Percentiles rank a stretch among this genome's conserved stretches.
These are phyloP conservation scores for Cladosporium phlei DNA, from an alignment of 2,329 filamentous ascomycete species.

Conservation along the genomic window DNA sequence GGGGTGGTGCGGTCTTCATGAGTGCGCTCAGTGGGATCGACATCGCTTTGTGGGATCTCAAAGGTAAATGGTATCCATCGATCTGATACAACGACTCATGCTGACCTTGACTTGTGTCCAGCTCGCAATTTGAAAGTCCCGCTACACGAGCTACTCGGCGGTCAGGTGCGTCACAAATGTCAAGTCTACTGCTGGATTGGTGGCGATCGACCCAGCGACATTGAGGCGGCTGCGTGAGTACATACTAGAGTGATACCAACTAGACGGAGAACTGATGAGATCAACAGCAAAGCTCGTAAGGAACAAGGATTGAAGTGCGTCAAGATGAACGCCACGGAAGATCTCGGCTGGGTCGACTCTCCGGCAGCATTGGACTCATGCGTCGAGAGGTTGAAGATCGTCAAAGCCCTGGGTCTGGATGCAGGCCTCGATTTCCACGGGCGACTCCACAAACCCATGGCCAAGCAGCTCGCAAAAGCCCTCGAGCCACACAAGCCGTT, in stretches of 20 bases:
- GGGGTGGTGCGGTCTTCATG: conserved; percentile 74
- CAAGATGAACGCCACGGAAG: conserved; percentile 75
- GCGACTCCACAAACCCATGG: conserved; percentile 70
- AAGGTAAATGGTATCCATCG: conserved; percentile 33
- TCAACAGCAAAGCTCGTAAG: conserved; percentile 44
- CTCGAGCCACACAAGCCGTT: conserved; percentile 63
- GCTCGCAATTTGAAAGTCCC: conserved; percentile 59
- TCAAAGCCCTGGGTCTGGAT: conserved; percentile 65
- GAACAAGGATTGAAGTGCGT: conserved; percentile 60
- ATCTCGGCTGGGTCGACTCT: conserved; percentile 69
- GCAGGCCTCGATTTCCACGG: conserved; percentile 73
- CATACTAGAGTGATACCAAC: conserved; percentile 25
- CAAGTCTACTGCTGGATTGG: conserved; percentile 75
- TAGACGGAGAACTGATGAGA: conserved; percentile 22
- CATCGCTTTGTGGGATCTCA: conserved; percentile 73
- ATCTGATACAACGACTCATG: neutral
- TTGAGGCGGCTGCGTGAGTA: conserved; percentile 47
- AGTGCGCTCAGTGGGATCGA: conserved; percentile 70
- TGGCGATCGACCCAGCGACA: conserved; percentile 62
- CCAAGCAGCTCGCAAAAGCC: conserved; percentile 63
- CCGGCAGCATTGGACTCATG: conserved; percentile 58
- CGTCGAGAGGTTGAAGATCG: conserved; percentile 61
- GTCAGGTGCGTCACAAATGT: conserved; percentile 64
- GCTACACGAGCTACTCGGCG: conserved; percentile 67
- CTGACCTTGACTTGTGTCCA: conserved; percentile 35